These are phyloP conservation scores for Aspergillus ustus DNA, from an alignment of 2,329 filamentous ascomycete genomes.

Conservation along the genomic window DNA sequence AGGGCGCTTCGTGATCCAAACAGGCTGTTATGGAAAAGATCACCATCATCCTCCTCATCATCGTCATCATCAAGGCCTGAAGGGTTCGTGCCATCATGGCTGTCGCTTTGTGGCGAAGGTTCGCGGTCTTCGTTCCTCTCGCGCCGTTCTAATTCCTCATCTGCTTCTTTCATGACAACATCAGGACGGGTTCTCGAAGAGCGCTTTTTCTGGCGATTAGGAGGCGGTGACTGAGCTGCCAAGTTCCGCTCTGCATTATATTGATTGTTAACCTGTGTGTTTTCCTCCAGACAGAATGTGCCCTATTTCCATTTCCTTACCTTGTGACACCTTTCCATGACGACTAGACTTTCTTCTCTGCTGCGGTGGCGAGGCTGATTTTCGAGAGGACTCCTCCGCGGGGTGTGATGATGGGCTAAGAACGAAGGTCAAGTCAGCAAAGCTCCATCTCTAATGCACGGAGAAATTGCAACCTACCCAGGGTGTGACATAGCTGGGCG, in stretches of 20 bases:
- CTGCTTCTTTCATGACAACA: conserved; percentile 71
- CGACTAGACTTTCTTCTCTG: conserved; percentile 75
- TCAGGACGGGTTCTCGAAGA: conserved; percentile 64
- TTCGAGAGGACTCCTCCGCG: conserved; percentile 64
- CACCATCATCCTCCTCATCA: conserved; percentile 62
- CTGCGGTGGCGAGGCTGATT: conserved; percentile 60
- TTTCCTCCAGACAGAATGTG: background rate
- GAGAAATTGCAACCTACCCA: conserved; percentile 36
- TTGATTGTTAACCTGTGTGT: conserved; percentile 10
- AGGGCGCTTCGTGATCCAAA: conserved; percentile 70
- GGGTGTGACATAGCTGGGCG: conserved; percentile 48
- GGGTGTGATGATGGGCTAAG: conserved; percentile 66
- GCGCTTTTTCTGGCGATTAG: conserved; percentile 59
- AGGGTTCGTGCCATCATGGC: conserved; percentile 64
- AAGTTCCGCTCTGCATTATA: conserved; percentile 38
- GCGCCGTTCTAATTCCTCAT: conserved; percentile 54
- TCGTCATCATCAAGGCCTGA: conserved; percentile 61
- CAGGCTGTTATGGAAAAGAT: conserved; percentile 63
- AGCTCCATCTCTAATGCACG: conserved; percentile 20
- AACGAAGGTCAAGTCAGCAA: conserved; percentile 24
- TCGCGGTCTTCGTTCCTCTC: conserved; percentile 57
- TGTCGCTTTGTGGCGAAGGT: conserved; percentile 64
- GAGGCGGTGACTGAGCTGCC: conserved; percentile 39
- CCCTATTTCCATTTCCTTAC: conserved; percentile 36
- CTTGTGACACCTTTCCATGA: conserved; percentile 67